A percentile compares a stretch with the other conserved stretches of the same genome.
phyloP scores from a whole-genome alignment of 2,329 filamentous ascomycete species.

The Tolypocladium endophyticum region DNA sequence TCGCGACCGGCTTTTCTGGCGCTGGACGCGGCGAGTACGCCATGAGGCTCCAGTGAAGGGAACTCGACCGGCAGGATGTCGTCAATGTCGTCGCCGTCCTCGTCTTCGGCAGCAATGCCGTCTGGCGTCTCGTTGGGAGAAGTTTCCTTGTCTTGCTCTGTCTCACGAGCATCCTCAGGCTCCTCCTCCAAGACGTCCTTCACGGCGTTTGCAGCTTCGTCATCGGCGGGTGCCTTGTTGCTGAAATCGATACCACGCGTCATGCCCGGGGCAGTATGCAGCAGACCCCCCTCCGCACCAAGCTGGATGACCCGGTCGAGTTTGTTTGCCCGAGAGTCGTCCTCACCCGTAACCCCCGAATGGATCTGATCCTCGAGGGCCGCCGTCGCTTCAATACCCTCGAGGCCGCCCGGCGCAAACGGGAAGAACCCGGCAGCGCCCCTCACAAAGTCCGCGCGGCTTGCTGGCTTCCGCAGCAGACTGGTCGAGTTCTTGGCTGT shows the following conservation, averaged over 20 bases:
- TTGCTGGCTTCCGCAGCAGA: slow-evolving; percentile 73
- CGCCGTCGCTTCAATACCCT: slow-evolving; percentile 75
- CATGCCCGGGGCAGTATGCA: slow-evolving; percentile 77
- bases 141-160: slow-evolving; percentile 17
- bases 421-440: slow-evolving; percentile 91
- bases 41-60: slow-evolving; percentile 76
- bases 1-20: slow-evolving; percentile 68
- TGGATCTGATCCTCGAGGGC: slow-evolving; percentile 70
- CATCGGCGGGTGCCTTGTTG: slow-evolving; percentile 42
- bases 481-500: slow-evolving; percentile 95
- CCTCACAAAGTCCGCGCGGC: slow-evolving; percentile 80
- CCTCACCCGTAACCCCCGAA: slow-evolving; percentile 33
- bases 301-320: slow-evolving; percentile 84
- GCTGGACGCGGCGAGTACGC: slow-evolving; percentile 60
- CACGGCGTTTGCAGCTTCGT: slow-evolving; percentile 58
- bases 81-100: slow-evolving; percentile 62
- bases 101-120: slow-evolving; percentile 22
- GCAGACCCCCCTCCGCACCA: slow-evolving; percentile 61
- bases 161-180: slow-evolving; percentile 27
- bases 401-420: slow-evolving; percentile 82
- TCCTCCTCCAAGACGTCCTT: slow-evolving; percentile 49
- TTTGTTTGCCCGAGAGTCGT: slow-evolving; percentile 37
- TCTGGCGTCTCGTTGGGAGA: slow-evolving; percentile 11
- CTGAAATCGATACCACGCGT: slow-evolving; percentile 64
- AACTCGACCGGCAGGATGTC: slow-evolving; percentile 85